Percentiles rank a stretch among this genome's conserved stretches.
phyloP scores from a whole-genome alignment of 2,329 filamentous ascomycete genomes.

The Arthrobotrys megalospora region DNA sequence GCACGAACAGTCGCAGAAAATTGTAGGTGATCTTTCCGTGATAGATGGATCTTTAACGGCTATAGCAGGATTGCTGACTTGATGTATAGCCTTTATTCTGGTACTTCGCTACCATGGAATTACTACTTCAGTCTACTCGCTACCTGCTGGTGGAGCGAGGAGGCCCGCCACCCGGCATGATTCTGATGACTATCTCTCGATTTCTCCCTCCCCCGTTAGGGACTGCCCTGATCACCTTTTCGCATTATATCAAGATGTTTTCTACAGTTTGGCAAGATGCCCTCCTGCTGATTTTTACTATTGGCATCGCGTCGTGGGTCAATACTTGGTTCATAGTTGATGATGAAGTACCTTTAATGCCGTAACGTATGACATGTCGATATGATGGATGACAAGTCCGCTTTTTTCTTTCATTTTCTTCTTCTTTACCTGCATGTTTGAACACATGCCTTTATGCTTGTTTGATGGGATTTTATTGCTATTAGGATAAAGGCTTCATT shows the following conservation, averaged over 20 bases:
- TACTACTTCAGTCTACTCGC: conserved; percentile 79
- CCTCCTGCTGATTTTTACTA: conserved; percentile 64
- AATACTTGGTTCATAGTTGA: conserved; percentile 61
- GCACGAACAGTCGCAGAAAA: conserved; percentile 39
- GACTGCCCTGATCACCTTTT: conserved; percentile 62
- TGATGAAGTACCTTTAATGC: conserved; percentile 24
- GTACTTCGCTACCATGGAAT: conserved; percentile 84
- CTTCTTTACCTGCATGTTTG: conserved; percentile 2
- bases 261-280: conserved; percentile 65
- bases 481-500: conserved; percentile 1
- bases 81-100: conserved; percentile 76
- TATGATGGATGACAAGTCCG: not conserved
- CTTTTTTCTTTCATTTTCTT: too few relatives aligned
- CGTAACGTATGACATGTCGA: not conserved
- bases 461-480: conserved; percentile 8
- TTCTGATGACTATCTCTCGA: conserved; percentile 76
- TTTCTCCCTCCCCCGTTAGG: conserved; percentile 77
- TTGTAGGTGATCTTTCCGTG: conserved; percentile 31
- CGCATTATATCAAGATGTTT: conserved; percentile 65
- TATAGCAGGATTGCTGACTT: conserved; percentile 1
- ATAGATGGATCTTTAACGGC: not conserved
- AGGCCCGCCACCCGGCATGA: conserved; percentile 73
- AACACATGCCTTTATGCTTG: not conserved
- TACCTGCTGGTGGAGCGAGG: conserved; percentile 77
- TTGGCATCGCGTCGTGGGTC: conserved; percentile 64